Conservation (phyloP, 371 early-diverging fungal species). For the Mucor piriformis region DNA sequence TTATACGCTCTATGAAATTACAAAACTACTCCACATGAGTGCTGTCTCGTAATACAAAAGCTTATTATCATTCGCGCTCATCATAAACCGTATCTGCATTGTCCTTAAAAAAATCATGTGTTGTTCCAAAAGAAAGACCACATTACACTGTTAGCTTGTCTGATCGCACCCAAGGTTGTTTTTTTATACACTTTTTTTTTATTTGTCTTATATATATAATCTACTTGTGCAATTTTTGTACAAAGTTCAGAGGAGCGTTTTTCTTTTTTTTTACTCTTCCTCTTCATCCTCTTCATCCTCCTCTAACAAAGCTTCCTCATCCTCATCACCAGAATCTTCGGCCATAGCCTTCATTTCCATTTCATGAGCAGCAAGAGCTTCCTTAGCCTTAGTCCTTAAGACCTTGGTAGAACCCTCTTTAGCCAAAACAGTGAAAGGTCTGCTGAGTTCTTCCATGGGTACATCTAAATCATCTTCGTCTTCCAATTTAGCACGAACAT, state of each 20-base stretch:
- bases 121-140: too few relatives aligned
- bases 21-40: too few relatives aligned
- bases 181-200: too few relatives aligned
- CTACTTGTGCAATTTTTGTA: background rate
- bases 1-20: too few relatives aligned
- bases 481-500: constrained; percentile 38
- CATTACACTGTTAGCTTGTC: too few relatives aligned
- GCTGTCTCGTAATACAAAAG: too few relatives aligned
- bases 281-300: constrained; percentile 3
- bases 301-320: constrained; percentile 12
- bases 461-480: constrained; percentile 45
- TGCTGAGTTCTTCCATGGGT: constrained; percentile 64
- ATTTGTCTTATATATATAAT: too few relatives aligned
- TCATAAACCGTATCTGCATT: too few relatives aligned
- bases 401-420: constrained; percentile 55
- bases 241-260: too few relatives aligned
- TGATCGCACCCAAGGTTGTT: too few relatives aligned
- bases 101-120: too few relatives aligned
- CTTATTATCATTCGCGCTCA: too few relatives aligned
- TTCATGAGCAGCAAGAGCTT: constrained; percentile 36
- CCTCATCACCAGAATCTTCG: constrained; percentile 22
- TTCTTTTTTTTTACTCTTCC: constrained; percentile 1
- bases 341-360: constrained; percentile 27
- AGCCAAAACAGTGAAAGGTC: constrained; percentile 68
- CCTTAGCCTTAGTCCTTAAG: constrained; percentile 59